A percentile compares a stretch with the other conserved stretches of the same genome.
Evolutionary conservation across 768 basidiomycete genomes (phyloP).

Genomic region (Boletus pseudopeckii): DNA sequence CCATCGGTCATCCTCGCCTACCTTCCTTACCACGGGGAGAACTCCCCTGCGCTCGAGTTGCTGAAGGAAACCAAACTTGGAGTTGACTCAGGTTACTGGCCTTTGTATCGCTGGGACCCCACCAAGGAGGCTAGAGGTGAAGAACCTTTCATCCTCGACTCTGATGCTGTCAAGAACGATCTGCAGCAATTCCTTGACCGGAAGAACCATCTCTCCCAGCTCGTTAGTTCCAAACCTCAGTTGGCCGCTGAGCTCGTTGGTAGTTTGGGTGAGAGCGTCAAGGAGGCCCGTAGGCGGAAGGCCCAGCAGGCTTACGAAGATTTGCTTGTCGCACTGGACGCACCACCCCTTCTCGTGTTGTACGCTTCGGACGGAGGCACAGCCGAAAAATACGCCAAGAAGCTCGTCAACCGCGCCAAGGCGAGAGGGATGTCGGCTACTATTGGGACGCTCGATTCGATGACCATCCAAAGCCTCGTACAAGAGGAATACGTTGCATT

Average conservation of each 20-base stretch:
- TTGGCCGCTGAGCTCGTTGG: constrained; percentile 80
- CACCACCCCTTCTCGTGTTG: constrained; percentile 84
- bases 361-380: constrained; percentile 94
- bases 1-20: constrained; percentile 93
- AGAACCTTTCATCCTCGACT: constrained; percentile 91
- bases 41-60: constrained; percentile 78
- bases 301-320: constrained; percentile 84
- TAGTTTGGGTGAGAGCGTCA: constrained; percentile 79
- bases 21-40: constrained; percentile 81
- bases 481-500: constrained; percentile 78
- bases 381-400: constrained; percentile 95
- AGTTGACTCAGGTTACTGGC: constrained; percentile 96
- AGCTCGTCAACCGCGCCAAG: constrained; percentile 77
- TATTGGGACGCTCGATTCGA: constrained; percentile 76
- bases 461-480: constrained; percentile 68
- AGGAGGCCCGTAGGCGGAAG: constrained; percentile 76
- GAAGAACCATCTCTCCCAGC: constrained; percentile 94
- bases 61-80: constrained; percentile 97
- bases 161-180: constrained; percentile 90
- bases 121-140: constrained; percentile 67
- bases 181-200: constrained; percentile 91
- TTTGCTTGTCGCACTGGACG: constrained; percentile 79
- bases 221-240: constrained; percentile 76
- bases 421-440: constrained; percentile 78
- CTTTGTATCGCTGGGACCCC: constrained; percentile 97